phyloP scores from a whole-genome alignment of 495 filamentous ascomycete species.

The Clohesyomyces aquaticus region DNA sequence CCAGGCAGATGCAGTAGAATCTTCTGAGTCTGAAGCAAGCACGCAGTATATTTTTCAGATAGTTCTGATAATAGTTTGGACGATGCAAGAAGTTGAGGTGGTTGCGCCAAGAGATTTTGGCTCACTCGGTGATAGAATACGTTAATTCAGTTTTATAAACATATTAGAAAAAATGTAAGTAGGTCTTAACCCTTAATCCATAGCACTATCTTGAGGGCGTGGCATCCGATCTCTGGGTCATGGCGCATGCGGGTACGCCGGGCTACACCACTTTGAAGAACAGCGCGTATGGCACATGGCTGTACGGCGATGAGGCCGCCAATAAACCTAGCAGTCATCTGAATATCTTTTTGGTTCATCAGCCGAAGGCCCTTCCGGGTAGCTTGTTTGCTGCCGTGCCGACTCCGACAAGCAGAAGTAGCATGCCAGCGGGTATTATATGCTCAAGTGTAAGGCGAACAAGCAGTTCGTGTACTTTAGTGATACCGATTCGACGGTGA shows the following conservation, averaged over 20 bases:
- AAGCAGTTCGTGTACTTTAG: conserved; percentile 13
- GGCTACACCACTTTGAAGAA: conserved; percentile 8
- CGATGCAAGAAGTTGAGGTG: too few species aligned
- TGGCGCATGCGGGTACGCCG: neutral
- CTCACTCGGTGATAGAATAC: too few species aligned
- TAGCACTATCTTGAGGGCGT: too few species aligned
- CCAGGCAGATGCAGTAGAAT: too few species aligned
- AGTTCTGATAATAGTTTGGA: too few species aligned
- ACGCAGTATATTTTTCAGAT: too few species aligned
- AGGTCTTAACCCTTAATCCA: too few species aligned
- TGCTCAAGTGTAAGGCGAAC: conserved; percentile 3
- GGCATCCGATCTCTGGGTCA: conserved; percentile 2
- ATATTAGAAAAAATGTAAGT: too few species aligned
- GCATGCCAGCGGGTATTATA: conserved; percentile 11
- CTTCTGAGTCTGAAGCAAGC: too few species aligned
- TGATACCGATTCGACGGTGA: conserved; percentile 11
- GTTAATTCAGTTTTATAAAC: too few species aligned
- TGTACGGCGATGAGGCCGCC: conserved; percentile 1
- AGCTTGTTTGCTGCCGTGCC: neutral
- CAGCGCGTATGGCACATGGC: conserved; percentile 7
- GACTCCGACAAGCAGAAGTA: conserved; percentile 1
- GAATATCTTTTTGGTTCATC: conserved; percentile 6
- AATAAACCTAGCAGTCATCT: conserved; percentile 1
- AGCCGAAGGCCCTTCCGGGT: neutral
- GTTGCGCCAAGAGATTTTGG: too few species aligned